Percentiles rank a stretch among this genome's conserved stretches.
These are phyloP conservation scores for Globisporangium ultimum DNA, from an alignment of 352 stramenopile species.

Conservation along the genomic window DNA sequence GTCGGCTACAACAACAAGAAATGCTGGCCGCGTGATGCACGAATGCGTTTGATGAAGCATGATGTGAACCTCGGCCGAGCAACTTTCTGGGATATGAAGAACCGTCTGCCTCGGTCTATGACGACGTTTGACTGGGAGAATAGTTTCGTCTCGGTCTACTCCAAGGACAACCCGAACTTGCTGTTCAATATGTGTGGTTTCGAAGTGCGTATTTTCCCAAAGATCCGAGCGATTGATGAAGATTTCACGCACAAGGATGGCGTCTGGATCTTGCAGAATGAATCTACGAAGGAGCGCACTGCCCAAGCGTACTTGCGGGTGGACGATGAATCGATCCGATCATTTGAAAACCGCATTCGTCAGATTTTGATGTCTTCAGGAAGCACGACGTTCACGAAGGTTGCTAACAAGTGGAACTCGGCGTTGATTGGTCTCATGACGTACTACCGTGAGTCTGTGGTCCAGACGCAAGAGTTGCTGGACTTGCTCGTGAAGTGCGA, in stretches of 20 bases:
- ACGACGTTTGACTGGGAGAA: conserved; percentile 99
- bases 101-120: conserved; percentile 96
- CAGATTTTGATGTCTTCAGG: conserved; percentile 99
- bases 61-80: conserved; percentile 99
- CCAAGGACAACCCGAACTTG: conserved; percentile 99
- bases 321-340: conserved; percentile 93
- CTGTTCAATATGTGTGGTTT: conserved; percentile 99
- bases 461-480: conserved; percentile 99
- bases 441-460: conserved; percentile 98
- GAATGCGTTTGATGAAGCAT: conserved; percentile 99
- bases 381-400: conserved; percentile 99
- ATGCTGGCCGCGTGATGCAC: conserved; percentile 98
- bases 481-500: conserved; percentile 99
- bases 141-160: conserved; percentile 99
- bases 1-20: conserved; percentile 99
- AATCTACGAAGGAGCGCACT: conserved; percentile 99
- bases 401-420: conserved; percentile 99
- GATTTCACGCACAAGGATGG: conserved; percentile 97
- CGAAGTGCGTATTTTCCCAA: conserved; percentile 95
- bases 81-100: conserved; percentile 99
- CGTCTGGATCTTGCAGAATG: conserved; percentile 99
- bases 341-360: conserved; percentile 99
- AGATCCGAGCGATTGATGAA: conserved; percentile 86
- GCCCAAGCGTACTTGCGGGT: conserved; percentile 97
- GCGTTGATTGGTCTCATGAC: conserved; percentile 97